Base-by-base conservation (phyloP, 2,329 filamentous ascomycete genomes). In the Hypoxylon sp. region DNA sequence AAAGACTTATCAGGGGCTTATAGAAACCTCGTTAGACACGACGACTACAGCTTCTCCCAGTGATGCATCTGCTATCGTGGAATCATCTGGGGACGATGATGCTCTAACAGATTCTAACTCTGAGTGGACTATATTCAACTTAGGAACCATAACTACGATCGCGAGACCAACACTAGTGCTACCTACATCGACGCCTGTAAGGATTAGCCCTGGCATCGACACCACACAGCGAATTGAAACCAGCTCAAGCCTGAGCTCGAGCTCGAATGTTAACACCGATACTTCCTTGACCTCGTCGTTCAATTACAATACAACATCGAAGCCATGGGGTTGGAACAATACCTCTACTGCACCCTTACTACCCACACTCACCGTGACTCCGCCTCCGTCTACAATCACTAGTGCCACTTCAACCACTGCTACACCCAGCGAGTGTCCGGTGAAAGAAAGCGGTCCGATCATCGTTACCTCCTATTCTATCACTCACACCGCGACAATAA, bases 401-500 rank as follows among this genome's bases (percentile, higher is more conserved):
- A 57, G 27, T 12, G 19, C 49, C 8, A 32, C 35, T 5, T 21
- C 20, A n/a, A 47, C 32, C 16, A 57, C 57, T 21, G 21, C 51
- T 15, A 54, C 55, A 19, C 40, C 38, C 7, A 58, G 58, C 44
- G 55, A 55, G 15, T 68, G 65, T 40, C 37, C 56, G 27, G 46
- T 50, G 4, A 29, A 23, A 9, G 34, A 35, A 12, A 51, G 62
- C 12, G 69, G 72, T 32, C 64, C 67, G 5, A 52, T 72, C 3
- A 76, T 69, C 1, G 61, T 72, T 16, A 75, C 72, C 25, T 64
- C 59, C 7, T 78, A 73, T 63, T 75, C 72, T 2, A 69, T 81
- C 25, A 63, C 79, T 12, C 72, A 81, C 66, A 79, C 77, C 3
- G 68, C 74, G 15, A 82, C 79, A 1, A 69, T 75, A 38, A 82